Conservation (phyloP, 1,284 basidiomycete species). For the Irpex sp. region DNA sequence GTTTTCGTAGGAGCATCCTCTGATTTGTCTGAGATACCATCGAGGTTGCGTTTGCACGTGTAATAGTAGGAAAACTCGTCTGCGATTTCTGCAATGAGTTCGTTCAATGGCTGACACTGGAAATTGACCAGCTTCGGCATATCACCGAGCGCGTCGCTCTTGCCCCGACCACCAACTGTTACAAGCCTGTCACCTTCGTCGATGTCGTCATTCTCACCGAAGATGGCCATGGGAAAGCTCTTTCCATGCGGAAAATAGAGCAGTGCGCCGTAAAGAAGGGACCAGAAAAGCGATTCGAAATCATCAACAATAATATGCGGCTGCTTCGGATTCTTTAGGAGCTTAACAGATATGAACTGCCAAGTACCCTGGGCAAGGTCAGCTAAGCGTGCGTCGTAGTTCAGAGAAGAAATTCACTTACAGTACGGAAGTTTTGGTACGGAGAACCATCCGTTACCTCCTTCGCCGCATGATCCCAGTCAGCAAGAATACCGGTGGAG, state of each 20-base stretch:
- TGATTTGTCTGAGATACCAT: too few relatives aligned
- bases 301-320: slow-evolving; percentile 3
- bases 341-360: neutral
- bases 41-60: too few relatives aligned
- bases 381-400: neutral
- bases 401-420: neutral
- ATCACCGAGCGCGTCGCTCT: neutral
- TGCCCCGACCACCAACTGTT: neutral
- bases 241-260: neutral
- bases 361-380: neutral
- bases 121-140: too few relatives aligned
- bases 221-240: neutral
- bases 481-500: slow-evolving; percentile 6
- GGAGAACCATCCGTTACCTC: neutral
- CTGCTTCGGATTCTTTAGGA: neutral
- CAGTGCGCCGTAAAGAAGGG: neutral
- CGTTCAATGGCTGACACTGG: too few relatives aligned
- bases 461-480: slow-evolving; percentile 10
- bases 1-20: too few relatives aligned
- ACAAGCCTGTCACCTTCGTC: neutral
- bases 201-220: neutral
- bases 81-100: too few relatives aligned
- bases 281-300: slow-evolving; percentile 1
- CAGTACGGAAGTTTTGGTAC: neutral
- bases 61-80: too few relatives aligned